Conservation (phyloP, 1,139 yeast species). For the Debaryomyces fabryi region DNA sequence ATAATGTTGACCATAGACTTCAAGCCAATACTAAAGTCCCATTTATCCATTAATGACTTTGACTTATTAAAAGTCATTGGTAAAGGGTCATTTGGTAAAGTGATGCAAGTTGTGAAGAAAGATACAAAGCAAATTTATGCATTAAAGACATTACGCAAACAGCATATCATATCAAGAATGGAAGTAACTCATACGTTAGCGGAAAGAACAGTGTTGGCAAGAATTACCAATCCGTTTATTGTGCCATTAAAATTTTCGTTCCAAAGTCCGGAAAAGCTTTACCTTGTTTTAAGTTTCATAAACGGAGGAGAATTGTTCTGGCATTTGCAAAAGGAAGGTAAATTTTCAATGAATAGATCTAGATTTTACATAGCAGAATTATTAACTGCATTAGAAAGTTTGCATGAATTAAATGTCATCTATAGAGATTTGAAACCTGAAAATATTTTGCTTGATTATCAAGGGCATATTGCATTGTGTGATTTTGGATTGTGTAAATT, state of each 20-base stretch:
- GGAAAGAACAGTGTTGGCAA: conserved; percentile 91
- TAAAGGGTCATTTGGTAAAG: conserved; percentile 97
- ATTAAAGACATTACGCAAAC: conserved; percentile 86
- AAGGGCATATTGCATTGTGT: conserved; percentile 96
- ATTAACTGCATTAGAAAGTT: conserved; percentile 85
- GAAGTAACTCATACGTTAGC: conserved; percentile 97
- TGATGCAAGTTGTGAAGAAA: conserved; percentile 95
- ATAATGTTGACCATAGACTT: conserved; percentile 75
- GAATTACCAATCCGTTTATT: conserved; percentile 93
- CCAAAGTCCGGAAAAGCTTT: conserved; percentile 93
- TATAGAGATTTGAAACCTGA: conserved; percentile 96
- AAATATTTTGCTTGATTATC: conserved; percentile 88
- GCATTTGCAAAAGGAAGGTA: conserved; percentile 89
- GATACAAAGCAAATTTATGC: conserved; percentile 96
- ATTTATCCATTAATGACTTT: conserved; percentile 85
- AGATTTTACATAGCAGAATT: conserved; percentile 94
- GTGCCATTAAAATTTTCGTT: conserved; percentile 96
- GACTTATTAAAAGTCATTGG: conserved; percentile 94
- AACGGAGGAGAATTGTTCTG: conserved; percentile 98
- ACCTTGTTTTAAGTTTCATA: conserved; percentile 86
- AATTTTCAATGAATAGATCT: conserved; percentile 85
- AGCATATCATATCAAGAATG: conserved; percentile 89
- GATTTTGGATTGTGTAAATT: conserved; percentile 96
- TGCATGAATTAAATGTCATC: conserved; percentile 88
- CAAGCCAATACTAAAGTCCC: conserved; percentile 67